Evolutionary conservation across 306 rosid genomes (phyloP), one percentile per base, ranked within the genome.

Genomic region (Ammopiptanthus mongolicus): DNA sequence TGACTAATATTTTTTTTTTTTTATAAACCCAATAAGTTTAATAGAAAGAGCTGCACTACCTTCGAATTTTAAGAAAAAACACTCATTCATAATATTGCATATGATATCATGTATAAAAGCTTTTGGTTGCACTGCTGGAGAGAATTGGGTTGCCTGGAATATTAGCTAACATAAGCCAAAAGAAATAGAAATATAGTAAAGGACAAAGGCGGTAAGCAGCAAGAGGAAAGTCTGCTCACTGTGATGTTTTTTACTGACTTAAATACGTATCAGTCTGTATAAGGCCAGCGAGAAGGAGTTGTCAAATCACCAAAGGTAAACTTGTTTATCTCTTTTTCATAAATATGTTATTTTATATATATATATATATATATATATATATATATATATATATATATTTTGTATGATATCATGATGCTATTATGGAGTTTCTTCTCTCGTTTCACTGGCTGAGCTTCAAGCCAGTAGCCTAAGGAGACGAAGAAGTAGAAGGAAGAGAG

Each of bases 281-380:
- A 80, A 88, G 88, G 78, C 55, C 89, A 88, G 86, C 83, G 91
- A 87, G 84, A 88, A 78, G 68, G 98, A 86, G 86, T 82, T 82
- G 98, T 94, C 98, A 94, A 94, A 94, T 94, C 98, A 91, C 73
- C 33, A 60, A 82, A 83, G 80, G 84, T 67, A 82, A 69, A 82
- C 68, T 75, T 75, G 70, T 39, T 42, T 70, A 71, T 41, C 73
- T 76, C 72, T 71, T 71, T 78, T 73, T 59, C 56, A 55, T 48
- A 61, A 81, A 84, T 29, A 69, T 21, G 5, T 33, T 4, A 33
- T 52, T 39, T 2, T 65, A 57, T 36, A 6, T 15, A 2, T 18
- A 23, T 56, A 36, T 21, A 21, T 21, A n/a, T 65, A 57, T 36
- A 6, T 15, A 2, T 18, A 23, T 56, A 36, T 21, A 21, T 65